phyloP scores from a whole-genome alignment of 257 asterid species.

The Marsdenia floribunda region DNA sequence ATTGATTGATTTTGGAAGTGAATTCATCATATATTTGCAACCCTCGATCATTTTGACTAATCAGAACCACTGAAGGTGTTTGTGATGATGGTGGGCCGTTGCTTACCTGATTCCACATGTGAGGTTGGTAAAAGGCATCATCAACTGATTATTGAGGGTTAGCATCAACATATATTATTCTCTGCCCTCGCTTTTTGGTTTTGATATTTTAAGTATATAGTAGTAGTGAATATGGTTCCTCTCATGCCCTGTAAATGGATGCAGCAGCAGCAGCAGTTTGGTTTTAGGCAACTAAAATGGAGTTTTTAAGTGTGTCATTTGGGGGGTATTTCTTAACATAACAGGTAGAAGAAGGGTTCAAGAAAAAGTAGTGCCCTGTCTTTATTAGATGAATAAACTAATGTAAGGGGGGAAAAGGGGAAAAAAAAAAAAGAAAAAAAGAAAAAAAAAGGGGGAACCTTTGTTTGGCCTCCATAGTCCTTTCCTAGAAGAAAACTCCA shows the following conservation, averaged over 20 bases:
- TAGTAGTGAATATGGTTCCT: not conserved
- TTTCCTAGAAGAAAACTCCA: constrained; percentile 11
- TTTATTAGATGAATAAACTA: constrained; percentile 28
- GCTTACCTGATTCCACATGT: constrained; percentile 33
- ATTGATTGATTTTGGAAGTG: not conserved
- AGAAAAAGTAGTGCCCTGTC: constrained; percentile 29
- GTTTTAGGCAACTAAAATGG: not conserved
- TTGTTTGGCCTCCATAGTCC: not conserved
- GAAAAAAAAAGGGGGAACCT: not conserved
- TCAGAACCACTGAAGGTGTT: constrained; percentile 28
- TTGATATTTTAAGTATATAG: constrained; percentile 8
- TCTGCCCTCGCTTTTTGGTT: constrained; percentile 4
- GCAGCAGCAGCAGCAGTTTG: not conserved
- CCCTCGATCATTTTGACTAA: constrained; percentile 10
- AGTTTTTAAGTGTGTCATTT: constrained; percentile 13
- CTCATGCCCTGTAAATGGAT: not conserved
- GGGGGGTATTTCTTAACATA: not conserved
- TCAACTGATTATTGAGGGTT: constrained; percentile 32
- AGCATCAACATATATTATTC: constrained; percentile 16
- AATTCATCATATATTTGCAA: not conserved
- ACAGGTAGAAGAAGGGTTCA: constrained; percentile 9
- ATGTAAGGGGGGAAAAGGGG: not conserved
- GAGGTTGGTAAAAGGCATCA: constrained; percentile 42
- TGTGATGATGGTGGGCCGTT: constrained; percentile 32
- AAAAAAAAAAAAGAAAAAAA: not conserved